Base-by-base conservation (phyloP, 2,329 filamentous ascomycete species). In the Monilinia polystroma region DNA sequence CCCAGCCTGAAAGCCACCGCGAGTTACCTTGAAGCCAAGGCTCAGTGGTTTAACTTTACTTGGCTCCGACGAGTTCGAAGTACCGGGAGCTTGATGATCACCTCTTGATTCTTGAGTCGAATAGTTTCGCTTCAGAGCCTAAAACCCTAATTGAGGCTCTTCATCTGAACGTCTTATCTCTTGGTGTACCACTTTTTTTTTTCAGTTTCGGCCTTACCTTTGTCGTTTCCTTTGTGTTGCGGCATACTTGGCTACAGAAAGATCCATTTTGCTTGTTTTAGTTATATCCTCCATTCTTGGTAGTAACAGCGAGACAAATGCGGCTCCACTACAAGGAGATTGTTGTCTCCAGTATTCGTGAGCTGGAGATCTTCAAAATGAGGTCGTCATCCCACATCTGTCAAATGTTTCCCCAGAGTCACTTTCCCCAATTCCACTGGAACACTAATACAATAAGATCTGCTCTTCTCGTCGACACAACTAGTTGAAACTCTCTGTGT, bases 161-260 rank as follows among this genome's bases (percentile, higher is more conserved):
- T 20, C 54, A 52, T 35, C 45, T 45, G 47, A 60, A 59, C n/a
- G 38, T 59, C 18, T 45, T 60, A 43, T 53, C 55, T 57, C 53
- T 57, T 45, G 32, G 55, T n/a, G 12, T 45, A 23, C 63, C 47
- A 52, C 47, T 60, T 57, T 66, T 29, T 29, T 23, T 29, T 66
- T 57, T 53, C 35, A 5, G 63, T 60, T 66, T 66, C 63, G 63
- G 57, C 35, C 32, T 45, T 53, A 35, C 32, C 26, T 63, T 66
- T 29, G 32, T 49, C 51, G 64, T 63, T 66, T 66, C 64, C 57
- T 54, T 26, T 66, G 35, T 66, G 64, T 63, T 63, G 49, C 57
- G 57, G n/a, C 57, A 32, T 29, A 63, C 64, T 66, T 63, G 64
- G 64, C 64, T 32, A 41, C 62, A 3, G 14, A 54, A 29, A 20